Base-by-base conservation (phyloP, 371 early-diverging fungal species). In the Conidiobolus incongruus region DNA sequence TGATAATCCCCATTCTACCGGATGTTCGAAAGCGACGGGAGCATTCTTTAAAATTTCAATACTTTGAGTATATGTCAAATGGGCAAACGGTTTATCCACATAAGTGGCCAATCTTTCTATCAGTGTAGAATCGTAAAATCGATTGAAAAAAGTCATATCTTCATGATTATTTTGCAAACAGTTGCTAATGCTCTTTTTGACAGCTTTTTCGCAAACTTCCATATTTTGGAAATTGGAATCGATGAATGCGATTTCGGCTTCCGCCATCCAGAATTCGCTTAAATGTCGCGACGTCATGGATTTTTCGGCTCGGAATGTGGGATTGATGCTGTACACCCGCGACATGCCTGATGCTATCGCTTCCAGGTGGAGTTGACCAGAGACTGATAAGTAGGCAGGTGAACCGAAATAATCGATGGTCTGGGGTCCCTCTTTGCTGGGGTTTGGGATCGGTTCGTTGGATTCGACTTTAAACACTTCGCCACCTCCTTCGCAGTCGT, bases 221-320 rank as follows among this genome's bases (percentile, higher is more conserved):
- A 20, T 10, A n/a, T 21, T 6, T 15, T 44, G 11, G 16, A 10
- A 3, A 3, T 4, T 4, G 26, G 3, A 4, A 8, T 66, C 59
- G 11, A 90, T 51, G 53, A 89, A 91, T 0, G 81, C 66, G 33
- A 77, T 59, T 48, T 93, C 92, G 0, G 85, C 88, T 53, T 93
- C 94, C 24, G 86, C 52, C 94, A 93, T 93, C 81, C 83, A 88
- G 47, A 93, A 93, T 52, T 93, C 94, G 1, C 90, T 77, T 16
- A 93, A 50, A 49, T 93, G 94, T 4, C 89, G 70, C 0, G 78
- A 75, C 0, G 89, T 75, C 48, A 72, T 53, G 2, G 82, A 77
- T 21, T 71, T 68, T 49, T 93, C 94, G 1, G 94, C 94, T 19
- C 94, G 63, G 50, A 93, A 93, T 0, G 76, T 66, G 6, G 88